A percentile compares a stretch with the other conserved stretches of the same genome.
These are phyloP conservation scores for Entonaema liquescens DNA, from an alignment of 495 filamentous ascomycete species.

Conservation along the genomic window DNA sequence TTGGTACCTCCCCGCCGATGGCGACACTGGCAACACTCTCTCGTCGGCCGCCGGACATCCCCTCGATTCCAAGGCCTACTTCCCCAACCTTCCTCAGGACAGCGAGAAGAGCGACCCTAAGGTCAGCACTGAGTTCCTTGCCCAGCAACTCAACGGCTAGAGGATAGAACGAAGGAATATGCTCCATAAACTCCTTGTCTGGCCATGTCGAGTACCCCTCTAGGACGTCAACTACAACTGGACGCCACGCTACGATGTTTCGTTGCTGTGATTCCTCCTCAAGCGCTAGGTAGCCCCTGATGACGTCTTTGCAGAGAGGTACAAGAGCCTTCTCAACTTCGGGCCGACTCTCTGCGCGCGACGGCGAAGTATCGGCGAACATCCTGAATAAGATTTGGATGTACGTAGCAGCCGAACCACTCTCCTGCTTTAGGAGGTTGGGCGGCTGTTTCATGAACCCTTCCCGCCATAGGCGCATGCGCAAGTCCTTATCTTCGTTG, in stretches of 20 bases:
- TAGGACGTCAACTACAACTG: conserved; percentile 96
- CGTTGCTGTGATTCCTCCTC: conserved; percentile 95
- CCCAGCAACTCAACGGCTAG: conserved; percentile 82
- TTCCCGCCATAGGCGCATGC: conserved; percentile 93
- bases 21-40: conserved; percentile 49
- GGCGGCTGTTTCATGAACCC: conserved; percentile 99
- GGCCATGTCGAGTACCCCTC: conserved; percentile 93
- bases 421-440: conserved; percentile 98
- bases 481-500: conserved; percentile 94
- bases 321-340: conserved; percentile 92
- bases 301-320: conserved; percentile 92
- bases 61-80: conserved; percentile 73
- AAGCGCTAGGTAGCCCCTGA: conserved; percentile 79
- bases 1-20: conserved; percentile 32
- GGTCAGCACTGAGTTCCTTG: conserved; percentile 80
- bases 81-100: conserved; percentile 85
- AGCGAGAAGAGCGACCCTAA: conserved; percentile 77
- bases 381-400: conserved; percentile 93
- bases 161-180: conserved; percentile 86
- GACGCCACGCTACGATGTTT: conserved; percentile 95
- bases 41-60: conserved; percentile 46
- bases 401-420: conserved; percentile 89
- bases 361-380: conserved; percentile 89
- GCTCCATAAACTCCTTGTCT: conserved; percentile 78
- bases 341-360: conserved; percentile 76